phyloP scores from a whole-genome alignment of 1,139 yeast species.

The Hansenula sp. region DNA sequence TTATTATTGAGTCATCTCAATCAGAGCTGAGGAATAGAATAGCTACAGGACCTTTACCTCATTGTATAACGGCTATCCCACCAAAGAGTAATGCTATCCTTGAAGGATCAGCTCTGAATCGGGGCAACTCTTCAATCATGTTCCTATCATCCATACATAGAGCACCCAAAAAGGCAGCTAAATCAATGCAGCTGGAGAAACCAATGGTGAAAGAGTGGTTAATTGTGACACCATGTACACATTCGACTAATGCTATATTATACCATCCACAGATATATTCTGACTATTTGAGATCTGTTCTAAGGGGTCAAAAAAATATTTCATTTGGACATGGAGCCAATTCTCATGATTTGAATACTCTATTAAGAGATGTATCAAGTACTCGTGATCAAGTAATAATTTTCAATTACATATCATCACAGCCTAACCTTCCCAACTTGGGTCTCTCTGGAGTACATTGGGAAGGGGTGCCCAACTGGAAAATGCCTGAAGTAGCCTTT shows the following conservation, averaged over 20 bases:
- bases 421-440: background rate
- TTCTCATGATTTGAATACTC: background rate
- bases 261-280: conserved; percentile 1
- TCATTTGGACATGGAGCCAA: background rate
- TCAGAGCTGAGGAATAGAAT: background rate
- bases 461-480: background rate
- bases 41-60: background rate
- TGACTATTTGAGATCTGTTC: background rate
- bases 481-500: background rate
- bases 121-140: background rate
- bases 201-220: background rate
- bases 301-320: background rate
- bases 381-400: background rate
- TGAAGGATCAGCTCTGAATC: background rate
- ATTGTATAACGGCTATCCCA: background rate
- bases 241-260: background rate
- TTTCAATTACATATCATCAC: background rate
- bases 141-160: background rate
- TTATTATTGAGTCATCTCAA: background rate
- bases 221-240: conserved; percentile 1
- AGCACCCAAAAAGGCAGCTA: background rate
- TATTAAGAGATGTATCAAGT: background rate
- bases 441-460: background rate
- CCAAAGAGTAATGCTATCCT: background rate
- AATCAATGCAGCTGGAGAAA: background rate